Conservation (phyloP, 2,329 filamentous ascomycete species). For the Exophiala xenobiotica region DNA sequence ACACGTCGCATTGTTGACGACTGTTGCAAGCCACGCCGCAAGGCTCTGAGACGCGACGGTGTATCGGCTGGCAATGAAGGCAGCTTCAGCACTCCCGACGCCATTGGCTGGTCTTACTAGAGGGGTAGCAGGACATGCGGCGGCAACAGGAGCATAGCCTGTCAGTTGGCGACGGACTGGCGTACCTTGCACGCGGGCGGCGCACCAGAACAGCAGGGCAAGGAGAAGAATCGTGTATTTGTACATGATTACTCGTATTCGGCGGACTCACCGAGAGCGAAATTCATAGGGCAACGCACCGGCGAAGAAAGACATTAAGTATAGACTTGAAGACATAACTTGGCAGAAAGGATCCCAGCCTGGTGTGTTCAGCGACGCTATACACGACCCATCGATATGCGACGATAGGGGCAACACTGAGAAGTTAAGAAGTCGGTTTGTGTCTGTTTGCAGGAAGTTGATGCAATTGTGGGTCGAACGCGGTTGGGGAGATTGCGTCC, state of each 20-base stretch:
- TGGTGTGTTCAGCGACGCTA: background rate
- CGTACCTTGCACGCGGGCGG: background rate
- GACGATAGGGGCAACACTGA: background rate
- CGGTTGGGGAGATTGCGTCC: background rate
- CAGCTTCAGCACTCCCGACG: conserved; percentile 39
- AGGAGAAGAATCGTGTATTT: background rate
- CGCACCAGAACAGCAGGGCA: background rate
- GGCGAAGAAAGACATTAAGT: background rate
- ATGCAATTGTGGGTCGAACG: background rate
- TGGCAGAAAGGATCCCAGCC: background rate
- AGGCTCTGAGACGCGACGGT: conserved; percentile 40
- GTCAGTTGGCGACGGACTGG: conserved; percentile 14
- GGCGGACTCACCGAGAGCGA: background rate
- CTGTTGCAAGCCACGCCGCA: conserved; percentile 37
- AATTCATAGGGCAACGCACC: background rate
- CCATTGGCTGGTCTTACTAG: conserved; percentile 41
- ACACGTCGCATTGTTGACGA: conserved; percentile 7
- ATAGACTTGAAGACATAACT: background rate
- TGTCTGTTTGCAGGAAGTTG: background rate
- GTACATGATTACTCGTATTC: background rate
- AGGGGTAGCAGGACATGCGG: conserved; percentile 40
- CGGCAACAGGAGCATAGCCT: conserved; percentile 38
- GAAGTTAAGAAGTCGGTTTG: background rate
- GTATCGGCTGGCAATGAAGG: conserved; percentile 42
- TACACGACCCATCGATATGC: background rate